A percentile compares a stretch with the other conserved stretches of the same genome.
Evolutionary conservation across 306 rosid genomes (phyloP).

Genomic region (Cucumis melo): DNA sequence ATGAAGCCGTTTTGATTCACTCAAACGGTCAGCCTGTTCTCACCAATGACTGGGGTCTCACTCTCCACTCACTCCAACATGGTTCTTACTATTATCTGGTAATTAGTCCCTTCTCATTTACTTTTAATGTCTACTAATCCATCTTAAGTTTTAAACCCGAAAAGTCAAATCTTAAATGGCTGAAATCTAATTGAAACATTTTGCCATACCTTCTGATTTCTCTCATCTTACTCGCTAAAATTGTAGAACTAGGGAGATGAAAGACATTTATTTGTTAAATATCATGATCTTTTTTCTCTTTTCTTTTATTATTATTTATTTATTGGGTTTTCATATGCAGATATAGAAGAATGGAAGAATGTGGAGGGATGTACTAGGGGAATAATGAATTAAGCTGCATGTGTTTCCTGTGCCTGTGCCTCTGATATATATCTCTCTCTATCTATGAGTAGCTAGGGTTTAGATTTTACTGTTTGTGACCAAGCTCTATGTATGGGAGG

Average conservation of each 20-base stretch:
- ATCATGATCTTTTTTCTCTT: not conserved
- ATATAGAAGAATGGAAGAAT: not conserved
- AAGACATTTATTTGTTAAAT: too few species aligned
- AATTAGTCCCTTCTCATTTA: not conserved
- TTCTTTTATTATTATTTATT: not conserved
- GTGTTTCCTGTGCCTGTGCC: constrained; percentile 1
- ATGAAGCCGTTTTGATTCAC: constrained; percentile 60
- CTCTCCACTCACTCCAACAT: constrained; percentile 71
- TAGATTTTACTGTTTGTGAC: not conserved
- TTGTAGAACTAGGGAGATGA: too few species aligned
- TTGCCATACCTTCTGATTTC: too few species aligned
- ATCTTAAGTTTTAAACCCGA: not conserved
- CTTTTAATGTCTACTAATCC: not conserved
- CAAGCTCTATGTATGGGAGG: not conserved
- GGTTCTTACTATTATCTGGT: constrained; percentile 69
- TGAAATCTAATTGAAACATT: too few species aligned
- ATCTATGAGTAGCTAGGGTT: not conserved
- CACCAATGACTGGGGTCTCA: constrained; percentile 81
- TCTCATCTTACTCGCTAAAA: too few species aligned
- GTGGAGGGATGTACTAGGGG: not conserved
- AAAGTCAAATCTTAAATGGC: too few species aligned
- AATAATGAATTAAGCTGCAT: not conserved
- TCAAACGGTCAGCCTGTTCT: constrained; percentile 71
- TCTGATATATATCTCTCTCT: not conserved
- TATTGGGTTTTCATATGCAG: not conserved